phyloP scores from a whole-genome alignment of 2,329 filamentous ascomycete genomes.

The Dothistroma septosporum region DNA sequence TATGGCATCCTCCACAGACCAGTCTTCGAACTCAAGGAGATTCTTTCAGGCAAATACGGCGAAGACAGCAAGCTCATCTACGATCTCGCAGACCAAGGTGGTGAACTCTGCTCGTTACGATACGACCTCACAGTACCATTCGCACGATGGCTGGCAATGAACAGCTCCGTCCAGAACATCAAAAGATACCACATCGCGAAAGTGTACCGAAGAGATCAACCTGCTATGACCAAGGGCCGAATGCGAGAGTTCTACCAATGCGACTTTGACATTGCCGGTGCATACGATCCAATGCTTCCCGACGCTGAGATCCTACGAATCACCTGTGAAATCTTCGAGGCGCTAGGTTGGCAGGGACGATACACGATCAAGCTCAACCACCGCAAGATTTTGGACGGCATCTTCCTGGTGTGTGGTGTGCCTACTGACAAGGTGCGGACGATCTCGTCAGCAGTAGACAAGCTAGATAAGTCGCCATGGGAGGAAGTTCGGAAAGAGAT shows the following conservation, averaged over 20 bases:
- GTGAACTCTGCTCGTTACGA: slow-evolving; percentile 76
- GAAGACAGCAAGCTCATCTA: slow-evolving; percentile 92
- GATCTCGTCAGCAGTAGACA: slow-evolving; percentile 91
- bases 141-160: slow-evolving; percentile 90
- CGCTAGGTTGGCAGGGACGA: slow-evolving; percentile 66
- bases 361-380: slow-evolving; percentile 95
- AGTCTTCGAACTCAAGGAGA: slow-evolving; percentile 83
- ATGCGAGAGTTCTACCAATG: slow-evolving; percentile 98
- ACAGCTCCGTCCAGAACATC: slow-evolving; percentile 73
- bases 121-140: slow-evolving; percentile 89
- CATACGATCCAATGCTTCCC: slow-evolving; percentile 84
- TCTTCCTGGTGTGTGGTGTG: slow-evolving; percentile 88
- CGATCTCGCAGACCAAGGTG: slow-evolving; percentile 81
- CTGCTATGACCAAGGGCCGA: slow-evolving; percentile 82
- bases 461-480: slow-evolving; percentile 88
- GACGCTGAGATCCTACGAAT: slow-evolving; percentile 87
- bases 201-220: slow-evolving; percentile 77
- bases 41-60: slow-evolving; percentile 84
- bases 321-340: slow-evolving; percentile 78
- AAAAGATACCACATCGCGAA: slow-evolving; percentile 96
- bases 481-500: slow-evolving; percentile 86
- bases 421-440: slow-evolving; percentile 79
- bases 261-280: slow-evolving; percentile 90
- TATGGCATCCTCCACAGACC: slow-evolving; percentile 37
- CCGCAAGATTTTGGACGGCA: slow-evolving; percentile 85